These are phyloP conservation scores for Staphylotrichum tortipilum DNA, from an alignment of 495 filamentous ascomycete genomes.

Conservation along the genomic window DNA sequence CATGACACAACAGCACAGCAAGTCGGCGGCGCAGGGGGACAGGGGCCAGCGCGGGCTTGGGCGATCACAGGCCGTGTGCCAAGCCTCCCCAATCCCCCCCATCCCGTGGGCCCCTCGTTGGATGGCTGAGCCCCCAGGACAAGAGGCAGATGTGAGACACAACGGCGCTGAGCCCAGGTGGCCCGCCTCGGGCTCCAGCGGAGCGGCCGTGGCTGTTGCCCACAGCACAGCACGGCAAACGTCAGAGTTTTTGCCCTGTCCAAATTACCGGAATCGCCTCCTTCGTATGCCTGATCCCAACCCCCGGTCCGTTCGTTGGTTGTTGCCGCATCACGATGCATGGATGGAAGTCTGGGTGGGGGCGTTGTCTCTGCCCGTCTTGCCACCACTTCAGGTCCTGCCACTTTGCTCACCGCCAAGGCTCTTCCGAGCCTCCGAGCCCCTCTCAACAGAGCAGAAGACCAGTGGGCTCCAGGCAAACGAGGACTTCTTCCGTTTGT, in stretches of 20 bases:
- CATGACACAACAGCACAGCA: not conserved
- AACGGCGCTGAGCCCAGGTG: conserved; percentile 2
- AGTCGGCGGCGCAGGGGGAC: not conserved
- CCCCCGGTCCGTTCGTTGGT: too few species aligned
- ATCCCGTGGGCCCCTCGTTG: not conserved
- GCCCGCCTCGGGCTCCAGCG: not conserved
- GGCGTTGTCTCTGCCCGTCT: too few species aligned
- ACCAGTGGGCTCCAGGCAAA: too few species aligned
- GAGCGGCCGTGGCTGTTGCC: not conserved
- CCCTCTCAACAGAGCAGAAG: not conserved
- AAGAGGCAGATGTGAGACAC: not conserved
- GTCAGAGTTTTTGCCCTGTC: not conserved
- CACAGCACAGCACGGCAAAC: too few species aligned
- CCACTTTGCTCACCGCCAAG: not conserved
- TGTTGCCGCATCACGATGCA: too few species aligned
- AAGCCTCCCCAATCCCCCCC: conserved; percentile 5
- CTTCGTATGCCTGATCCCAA: not conserved
- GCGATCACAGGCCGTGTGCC: conserved; percentile 16
- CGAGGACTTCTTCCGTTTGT: too few species aligned
- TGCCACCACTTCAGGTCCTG: not conserved
- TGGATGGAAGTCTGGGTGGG: too few species aligned
- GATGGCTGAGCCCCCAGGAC: conserved; percentile 13
- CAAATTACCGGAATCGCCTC: not conserved
- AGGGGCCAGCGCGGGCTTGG: not conserved
- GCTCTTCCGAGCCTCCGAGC: not conserved